phyloP scores from a whole-genome alignment of 305 asterid genomes.

The Plantago rigida region DNA sequence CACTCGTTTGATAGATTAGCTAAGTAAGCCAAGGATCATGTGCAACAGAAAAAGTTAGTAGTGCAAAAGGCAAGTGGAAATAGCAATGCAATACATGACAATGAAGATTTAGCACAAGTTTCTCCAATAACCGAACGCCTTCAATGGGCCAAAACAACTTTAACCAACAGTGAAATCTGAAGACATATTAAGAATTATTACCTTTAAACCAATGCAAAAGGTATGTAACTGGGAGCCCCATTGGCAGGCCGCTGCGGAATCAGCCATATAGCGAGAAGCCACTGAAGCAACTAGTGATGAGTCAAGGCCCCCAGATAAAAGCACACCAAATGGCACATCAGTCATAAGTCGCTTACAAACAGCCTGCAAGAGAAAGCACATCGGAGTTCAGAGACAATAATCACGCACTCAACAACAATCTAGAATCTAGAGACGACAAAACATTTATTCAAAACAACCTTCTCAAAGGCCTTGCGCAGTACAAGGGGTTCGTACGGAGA shows the following conservation, averaged over 20 bases:
- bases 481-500: slow-evolving; percentile 67
- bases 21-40: not conserved
- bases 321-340: slow-evolving; percentile 98
- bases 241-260: slow-evolving; percentile 54
- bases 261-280: slow-evolving; percentile 75
- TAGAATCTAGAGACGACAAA: slow-evolving; percentile 4
- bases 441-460: slow-evolving; percentile 47
- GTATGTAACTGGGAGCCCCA: slow-evolving; percentile 92
- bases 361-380: slow-evolving; percentile 51
- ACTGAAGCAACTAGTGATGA: slow-evolving; percentile 99
- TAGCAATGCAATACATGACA: too few species aligned
- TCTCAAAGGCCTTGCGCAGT: slow-evolving; percentile 84
- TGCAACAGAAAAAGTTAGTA: not conserved
- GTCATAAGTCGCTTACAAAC: slow-evolving; percentile 92
- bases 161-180: slow-evolving; percentile 8
- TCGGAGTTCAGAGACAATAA: too few species aligned
- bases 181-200: slow-evolving; percentile 19
- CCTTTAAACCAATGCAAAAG: slow-evolving; percentile 91
- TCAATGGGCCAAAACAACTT: slow-evolving; percentile 10
- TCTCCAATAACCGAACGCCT: slow-evolving; percentile 1
- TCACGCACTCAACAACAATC: not conserved
- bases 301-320: slow-evolving; percentile 96
- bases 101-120: too few species aligned
- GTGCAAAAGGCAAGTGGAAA: too few species aligned
- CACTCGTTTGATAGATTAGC: too few species aligned